A percentile compares a stretch with the other conserved stretches of the same genome.
These are phyloP conservation scores for Penicillium sp. DNA, from an alignment of 2,329 filamentous ascomycete genomes.

Conservation along the genomic window DNA sequence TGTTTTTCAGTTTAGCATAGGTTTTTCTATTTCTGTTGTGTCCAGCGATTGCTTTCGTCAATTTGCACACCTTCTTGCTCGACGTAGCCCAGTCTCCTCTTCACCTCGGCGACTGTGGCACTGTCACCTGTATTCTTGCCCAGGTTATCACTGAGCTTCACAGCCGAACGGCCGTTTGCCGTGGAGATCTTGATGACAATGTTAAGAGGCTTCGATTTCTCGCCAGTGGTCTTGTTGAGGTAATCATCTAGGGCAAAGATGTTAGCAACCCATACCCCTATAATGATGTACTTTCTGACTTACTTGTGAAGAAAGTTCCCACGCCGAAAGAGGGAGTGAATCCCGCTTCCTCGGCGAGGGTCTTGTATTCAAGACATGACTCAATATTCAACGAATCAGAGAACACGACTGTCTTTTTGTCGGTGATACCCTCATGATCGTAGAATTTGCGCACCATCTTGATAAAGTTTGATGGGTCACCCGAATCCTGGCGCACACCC, in stretches of 20 bases:
- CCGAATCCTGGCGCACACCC: conserved; percentile 87
- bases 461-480: conserved; percentile 78
- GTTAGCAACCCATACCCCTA: conserved; percentile 1
- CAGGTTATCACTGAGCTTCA: conserved; percentile 91
- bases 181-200: conserved; percentile 97
- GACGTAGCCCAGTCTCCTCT: conserved; percentile 79
- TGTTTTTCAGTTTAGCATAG: neutral
- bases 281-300: conserved; percentile 21
- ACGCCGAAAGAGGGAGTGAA: conserved; percentile 91
- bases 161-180: conserved; percentile 74
- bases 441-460: conserved; percentile 81
- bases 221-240: conserved; percentile 66
- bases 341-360: conserved; percentile 73
- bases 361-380: conserved; percentile 85
- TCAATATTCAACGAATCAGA: conserved; percentile 94
- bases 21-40: conserved; percentile 32
- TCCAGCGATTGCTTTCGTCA: conserved; percentile 83
- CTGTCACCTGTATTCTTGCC: conserved; percentile 93
- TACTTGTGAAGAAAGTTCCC: conserved; percentile 88
- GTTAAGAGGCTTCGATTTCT: conserved; percentile 88
- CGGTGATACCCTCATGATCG: conserved; percentile 69
- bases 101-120: conserved; percentile 76
- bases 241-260: conserved; percentile 67
- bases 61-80: conserved; percentile 82
- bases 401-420: conserved; percentile 88